phyloP scores from a whole-genome alignment of 495 filamentous ascomycete species.

The Ramalina intermedia region DNA sequence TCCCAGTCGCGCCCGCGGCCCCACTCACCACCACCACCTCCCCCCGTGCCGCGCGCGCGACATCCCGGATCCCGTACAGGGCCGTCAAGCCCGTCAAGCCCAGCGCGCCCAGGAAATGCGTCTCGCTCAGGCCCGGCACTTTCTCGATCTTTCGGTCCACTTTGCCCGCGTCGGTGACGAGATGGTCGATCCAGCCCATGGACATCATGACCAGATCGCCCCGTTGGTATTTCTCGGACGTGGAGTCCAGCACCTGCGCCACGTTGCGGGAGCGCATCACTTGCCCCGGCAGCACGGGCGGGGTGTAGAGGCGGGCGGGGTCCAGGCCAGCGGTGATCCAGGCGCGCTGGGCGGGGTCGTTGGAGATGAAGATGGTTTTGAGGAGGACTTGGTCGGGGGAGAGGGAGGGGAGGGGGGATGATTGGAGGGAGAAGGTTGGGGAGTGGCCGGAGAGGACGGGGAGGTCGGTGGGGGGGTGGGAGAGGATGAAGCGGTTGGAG shows the following conservation, averaged over 20 bases:
- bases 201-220: slow-evolving; percentile 28
- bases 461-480: slow-evolving; percentile 19
- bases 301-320: slow-evolving; percentile 37
- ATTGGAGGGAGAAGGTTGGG: slow-evolving; percentile 33
- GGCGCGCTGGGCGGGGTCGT: slow-evolving; percentile 55
- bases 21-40: slow-evolving; percentile 36
- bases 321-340: slow-evolving; percentile 41
- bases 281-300: slow-evolving; percentile 42
- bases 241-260: slow-evolving; percentile 28
- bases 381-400: slow-evolving; percentile 41
- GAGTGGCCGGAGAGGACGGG: slow-evolving; percentile 19
- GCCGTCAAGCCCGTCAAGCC: slow-evolving; percentile 35
- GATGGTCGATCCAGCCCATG: slow-evolving; percentile 38
- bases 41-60: slow-evolving; percentile 20
- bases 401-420: slow-evolving; percentile 29
- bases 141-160: slow-evolving; percentile 19
- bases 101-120: slow-evolving; percentile 35
- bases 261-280: slow-evolving; percentile 43
- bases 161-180: slow-evolving; percentile 22
- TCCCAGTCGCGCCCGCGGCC: slow-evolving; percentile 32
- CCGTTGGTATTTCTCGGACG: slow-evolving; percentile 13
- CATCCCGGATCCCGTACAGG: slow-evolving; percentile 33
- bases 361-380: slow-evolving; percentile 45
- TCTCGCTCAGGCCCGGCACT: slow-evolving; percentile 23
- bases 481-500: slow-evolving; percentile 26